Evolutionary conservation across 179 eudicot species (phyloP).

Genomic region (Spergularia azorica): DNA sequence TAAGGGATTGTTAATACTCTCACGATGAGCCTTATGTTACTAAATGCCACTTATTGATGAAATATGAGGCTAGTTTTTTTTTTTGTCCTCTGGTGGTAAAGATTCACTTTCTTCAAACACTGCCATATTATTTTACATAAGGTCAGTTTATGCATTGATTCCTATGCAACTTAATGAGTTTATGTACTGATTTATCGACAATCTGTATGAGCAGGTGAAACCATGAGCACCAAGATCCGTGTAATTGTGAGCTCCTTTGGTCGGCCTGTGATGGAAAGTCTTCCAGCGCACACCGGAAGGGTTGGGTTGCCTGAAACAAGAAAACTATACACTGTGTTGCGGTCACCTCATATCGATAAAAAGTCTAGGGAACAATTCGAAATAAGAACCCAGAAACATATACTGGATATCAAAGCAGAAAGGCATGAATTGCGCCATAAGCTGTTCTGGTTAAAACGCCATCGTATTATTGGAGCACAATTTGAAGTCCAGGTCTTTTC

Average conservation of each 20-base stretch:
- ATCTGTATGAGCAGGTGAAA: slow-evolving; percentile 25
- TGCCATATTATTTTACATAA: too few species aligned
- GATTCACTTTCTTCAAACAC: too few species aligned
- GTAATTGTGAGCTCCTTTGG: slow-evolving; percentile 31
- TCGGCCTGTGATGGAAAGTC: slow-evolving; percentile 27
- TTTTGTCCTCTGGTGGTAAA: too few species aligned
- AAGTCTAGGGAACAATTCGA: slow-evolving; percentile 49
- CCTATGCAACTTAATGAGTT: not conserved
- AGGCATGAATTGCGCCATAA: slow-evolving; percentile 39
- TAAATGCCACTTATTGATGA: too few species aligned
- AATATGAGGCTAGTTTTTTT: too few species aligned
- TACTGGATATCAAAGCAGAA: slow-evolving; percentile 38
- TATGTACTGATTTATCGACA: not conserved
- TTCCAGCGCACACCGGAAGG: slow-evolving; percentile 37
- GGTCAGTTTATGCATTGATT: not conserved
- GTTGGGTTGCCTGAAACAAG: slow-evolving; percentile 31
- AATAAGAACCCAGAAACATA: slow-evolving; percentile 31
- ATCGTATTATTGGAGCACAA: slow-evolving; percentile 37
- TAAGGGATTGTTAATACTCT: too few species aligned
- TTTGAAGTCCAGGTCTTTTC: slow-evolving; percentile 40
- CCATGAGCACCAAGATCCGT: slow-evolving; percentile 38
- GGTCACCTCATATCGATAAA: slow-evolving; percentile 46
- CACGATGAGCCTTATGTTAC: too few species aligned
- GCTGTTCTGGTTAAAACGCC: slow-evolving; percentile 47
- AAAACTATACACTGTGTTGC: slow-evolving; percentile 37